phyloP scores from a whole-genome alignment of 176 grass and related monocot genomes.

The Cenchrus americanus region DNA sequence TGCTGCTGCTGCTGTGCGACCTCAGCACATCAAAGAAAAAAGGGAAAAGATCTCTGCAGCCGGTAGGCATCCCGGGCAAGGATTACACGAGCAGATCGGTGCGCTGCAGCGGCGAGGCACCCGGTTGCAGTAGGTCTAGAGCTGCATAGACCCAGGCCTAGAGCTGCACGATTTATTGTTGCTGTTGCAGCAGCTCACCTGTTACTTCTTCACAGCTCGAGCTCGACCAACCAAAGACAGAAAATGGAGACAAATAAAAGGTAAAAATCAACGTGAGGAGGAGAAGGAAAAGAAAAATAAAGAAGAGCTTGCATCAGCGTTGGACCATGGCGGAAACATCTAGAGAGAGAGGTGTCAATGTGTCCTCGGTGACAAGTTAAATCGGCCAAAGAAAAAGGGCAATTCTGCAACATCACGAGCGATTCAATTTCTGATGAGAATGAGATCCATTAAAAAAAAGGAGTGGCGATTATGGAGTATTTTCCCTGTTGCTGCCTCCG shows the following conservation, averaged over 20 bases:
- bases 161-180: conserved; percentile 14
- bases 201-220: not conserved
- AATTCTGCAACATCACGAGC: not conserved
- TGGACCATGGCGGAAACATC: conserved; percentile 30
- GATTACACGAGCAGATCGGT: conserved; percentile 45
- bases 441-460: not conserved
- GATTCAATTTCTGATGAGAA: not conserved
- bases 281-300: not conserved
- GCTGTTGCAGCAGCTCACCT: conserved; percentile 4
- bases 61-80: conserved; percentile 28
- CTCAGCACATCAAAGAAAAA: conserved; percentile 20
- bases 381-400: not conserved
- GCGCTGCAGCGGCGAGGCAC: conserved; percentile 22
- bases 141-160: conserved; percentile 36
- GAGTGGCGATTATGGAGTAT: not conserved
- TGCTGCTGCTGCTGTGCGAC: not conserved
- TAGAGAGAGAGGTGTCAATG: not conserved
- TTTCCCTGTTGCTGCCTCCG: not conserved
- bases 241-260: not conserved
- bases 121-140: not conserved
- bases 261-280: not conserved
- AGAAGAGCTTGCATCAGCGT: not conserved
- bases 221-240: not conserved
- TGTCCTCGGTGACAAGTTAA: not conserved
- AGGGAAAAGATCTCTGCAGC: conserved; percentile 44